Conservation (phyloP, 306 rosid species). For the Crataegus laevigata region DNA sequence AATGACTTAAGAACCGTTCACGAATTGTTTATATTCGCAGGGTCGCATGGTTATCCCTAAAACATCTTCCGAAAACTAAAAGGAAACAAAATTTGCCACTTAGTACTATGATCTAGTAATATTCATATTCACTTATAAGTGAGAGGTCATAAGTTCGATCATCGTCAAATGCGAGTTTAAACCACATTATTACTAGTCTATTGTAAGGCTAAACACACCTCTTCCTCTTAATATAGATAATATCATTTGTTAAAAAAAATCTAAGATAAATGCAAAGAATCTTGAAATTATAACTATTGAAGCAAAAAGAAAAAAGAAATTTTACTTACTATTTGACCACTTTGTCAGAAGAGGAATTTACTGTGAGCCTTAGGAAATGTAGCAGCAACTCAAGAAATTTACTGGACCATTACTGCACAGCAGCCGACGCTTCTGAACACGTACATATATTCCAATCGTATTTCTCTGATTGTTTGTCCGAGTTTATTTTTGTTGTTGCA, state of each 20-base stretch:
- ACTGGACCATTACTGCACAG: not conserved
- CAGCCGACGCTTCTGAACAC: not conserved
- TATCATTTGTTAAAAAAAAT: too few relatives aligned
- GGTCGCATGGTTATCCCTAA: not conserved
- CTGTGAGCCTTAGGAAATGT: not conserved
- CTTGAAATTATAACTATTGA: not conserved
- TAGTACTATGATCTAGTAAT: rapidly evolving
- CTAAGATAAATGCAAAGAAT: not conserved
- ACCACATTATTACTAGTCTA: rapidly evolving
- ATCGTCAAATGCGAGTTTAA: too few relatives aligned
- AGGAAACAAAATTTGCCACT: not conserved
- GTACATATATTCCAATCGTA: slow-evolving; percentile 1
- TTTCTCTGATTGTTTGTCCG: not conserved
- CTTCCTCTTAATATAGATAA: too few relatives aligned
- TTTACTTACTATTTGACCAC: not conserved
- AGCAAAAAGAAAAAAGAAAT: not conserved
- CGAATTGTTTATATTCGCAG: too few relatives aligned
- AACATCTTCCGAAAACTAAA: not conserved
- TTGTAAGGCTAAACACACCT: too few relatives aligned
- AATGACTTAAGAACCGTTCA: not conserved
- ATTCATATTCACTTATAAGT: too few relatives aligned
- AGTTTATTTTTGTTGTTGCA: not conserved
- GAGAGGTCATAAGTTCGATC: too few relatives aligned
- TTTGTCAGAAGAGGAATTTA: not conserved
- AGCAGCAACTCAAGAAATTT: not conserved